These are phyloP conservation scores for Ophiostoma tasmaniense DNA, from an alignment of 2,329 filamentous ascomycete genomes.

Conservation along the genomic window DNA sequence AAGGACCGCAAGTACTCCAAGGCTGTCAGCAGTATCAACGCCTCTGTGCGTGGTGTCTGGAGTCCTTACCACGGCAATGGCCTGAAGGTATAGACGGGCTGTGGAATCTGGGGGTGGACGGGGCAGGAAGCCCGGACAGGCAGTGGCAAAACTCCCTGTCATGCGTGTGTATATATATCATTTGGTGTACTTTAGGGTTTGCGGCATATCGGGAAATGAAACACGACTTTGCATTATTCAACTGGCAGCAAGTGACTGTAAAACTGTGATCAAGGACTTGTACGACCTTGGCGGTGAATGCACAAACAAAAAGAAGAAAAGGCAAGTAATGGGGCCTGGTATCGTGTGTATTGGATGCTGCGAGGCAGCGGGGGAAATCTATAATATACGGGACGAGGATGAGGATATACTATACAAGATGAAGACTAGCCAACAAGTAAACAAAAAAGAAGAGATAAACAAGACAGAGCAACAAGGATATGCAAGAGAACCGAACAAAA, in stretches of 20 bases:
- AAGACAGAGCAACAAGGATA: neutral
- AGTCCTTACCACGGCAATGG: slow-evolving; percentile 59
- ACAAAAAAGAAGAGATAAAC: too few relatives aligned
- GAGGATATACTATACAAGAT: neutral
- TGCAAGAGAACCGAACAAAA: neutral
- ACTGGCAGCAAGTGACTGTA: neutral
- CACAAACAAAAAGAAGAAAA: neutral
- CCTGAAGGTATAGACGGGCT: slow-evolving; percentile 38
- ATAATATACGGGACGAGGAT: neutral
- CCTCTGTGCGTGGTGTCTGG: slow-evolving; percentile 62
- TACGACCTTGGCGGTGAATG: neutral
- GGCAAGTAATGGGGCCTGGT: neutral
- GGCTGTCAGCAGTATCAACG: slow-evolving; percentile 54
- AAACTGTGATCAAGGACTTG: neutral
- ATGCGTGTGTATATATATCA: slow-evolving; percentile 4
- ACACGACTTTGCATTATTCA: slow-evolving; percentile 6
- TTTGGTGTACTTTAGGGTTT: slow-evolving; percentile 1
- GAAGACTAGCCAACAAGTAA: neutral
- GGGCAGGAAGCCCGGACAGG: neutral
- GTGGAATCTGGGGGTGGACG: neutral
- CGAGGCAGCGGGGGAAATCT: slow-evolving; percentile 9
- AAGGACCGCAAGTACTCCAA: slow-evolving; percentile 58
- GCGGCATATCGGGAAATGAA: neutral
- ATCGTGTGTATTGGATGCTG: slow-evolving; percentile 13
- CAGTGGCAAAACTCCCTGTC: neutral